Evolutionary conservation across 805 yeast genomes (phyloP), one percentile per base, ranked within the genome.

Genomic region (Metschnikowia corniflorae): DNA sequence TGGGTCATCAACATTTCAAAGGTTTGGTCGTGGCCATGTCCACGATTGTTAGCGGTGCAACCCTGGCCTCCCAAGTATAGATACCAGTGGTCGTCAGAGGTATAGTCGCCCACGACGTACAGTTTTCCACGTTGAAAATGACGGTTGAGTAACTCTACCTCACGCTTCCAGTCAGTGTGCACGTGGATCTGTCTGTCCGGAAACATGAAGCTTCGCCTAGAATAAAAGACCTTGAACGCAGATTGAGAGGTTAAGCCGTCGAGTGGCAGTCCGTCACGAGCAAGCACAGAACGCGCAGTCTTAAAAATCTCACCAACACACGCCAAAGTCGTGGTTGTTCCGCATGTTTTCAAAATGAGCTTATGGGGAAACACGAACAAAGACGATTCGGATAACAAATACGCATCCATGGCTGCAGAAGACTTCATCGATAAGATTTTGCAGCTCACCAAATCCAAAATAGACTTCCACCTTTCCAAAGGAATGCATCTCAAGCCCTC

Each of bases 1-100:
- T 82, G 89, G 2, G 96, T 87, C 98, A 91, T 91, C 55, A 91
- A 70, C 27, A 91, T 70, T 64, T 91, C 97, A 51, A 89, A 73
- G 2, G 95, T 87, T 57, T 84, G 86, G 60, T 82, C 91, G 23
- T 31, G 39, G 13, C 31, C 33, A 15, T 30, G 29, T 9, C 37
- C 36, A 12, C 42, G 22, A 17, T 16, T 18, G 7, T 29, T 29
- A 9, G 14, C 10, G 16, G 40, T 22, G 18, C 20, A 29, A 9
- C 50, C 52, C n/a, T 35, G 37, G 7, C 84, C 81, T 24, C 83
- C 85, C 39, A 79, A 72, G 57, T 84, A 91, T 47, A 91, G 64
- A 57, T 86, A 84, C 98, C 98, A 91, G 55, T 88, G 95, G 54
- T 86, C 93, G 39, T 79, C 79, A 43, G 81, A 78, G 44, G 75